Conservation (phyloP, 257 asterid species). For the Solanum sejunctum region DNA sequence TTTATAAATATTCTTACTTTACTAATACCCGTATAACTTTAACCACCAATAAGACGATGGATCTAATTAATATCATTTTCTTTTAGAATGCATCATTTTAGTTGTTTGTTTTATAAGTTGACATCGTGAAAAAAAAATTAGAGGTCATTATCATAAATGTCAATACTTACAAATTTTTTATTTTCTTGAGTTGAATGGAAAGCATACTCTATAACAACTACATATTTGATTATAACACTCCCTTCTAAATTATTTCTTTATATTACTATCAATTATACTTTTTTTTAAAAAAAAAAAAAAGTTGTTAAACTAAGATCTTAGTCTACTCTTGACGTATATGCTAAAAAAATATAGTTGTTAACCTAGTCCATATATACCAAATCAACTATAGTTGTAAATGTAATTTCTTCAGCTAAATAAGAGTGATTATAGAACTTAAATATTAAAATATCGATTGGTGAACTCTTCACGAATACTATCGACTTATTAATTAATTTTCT, state of each 20-base stretch:
- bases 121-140: neutral
- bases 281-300: neutral
- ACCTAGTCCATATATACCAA: neutral
- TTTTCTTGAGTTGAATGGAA: neutral
- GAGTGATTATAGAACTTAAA: neutral
- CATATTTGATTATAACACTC: neutral
- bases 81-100: neutral
- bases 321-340: neutral
- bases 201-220: neutral
- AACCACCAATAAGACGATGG: no score
- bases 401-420: neutral
- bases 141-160: neutral
- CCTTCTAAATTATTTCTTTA: neutral
- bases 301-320: neutral
- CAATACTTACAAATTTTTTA: neutral
- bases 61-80: neutral
- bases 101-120: neutral
- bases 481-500: neutral
- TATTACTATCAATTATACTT: neutral
- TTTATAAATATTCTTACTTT: no score
- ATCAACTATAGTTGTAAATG: neutral
- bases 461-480: conserved; percentile 10
- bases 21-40: no score
- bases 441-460: conserved; percentile 17
- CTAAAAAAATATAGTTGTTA: neutral